Conservation (phyloP, 75 land plant genomes). For the Gnetum montanum region DNA sequence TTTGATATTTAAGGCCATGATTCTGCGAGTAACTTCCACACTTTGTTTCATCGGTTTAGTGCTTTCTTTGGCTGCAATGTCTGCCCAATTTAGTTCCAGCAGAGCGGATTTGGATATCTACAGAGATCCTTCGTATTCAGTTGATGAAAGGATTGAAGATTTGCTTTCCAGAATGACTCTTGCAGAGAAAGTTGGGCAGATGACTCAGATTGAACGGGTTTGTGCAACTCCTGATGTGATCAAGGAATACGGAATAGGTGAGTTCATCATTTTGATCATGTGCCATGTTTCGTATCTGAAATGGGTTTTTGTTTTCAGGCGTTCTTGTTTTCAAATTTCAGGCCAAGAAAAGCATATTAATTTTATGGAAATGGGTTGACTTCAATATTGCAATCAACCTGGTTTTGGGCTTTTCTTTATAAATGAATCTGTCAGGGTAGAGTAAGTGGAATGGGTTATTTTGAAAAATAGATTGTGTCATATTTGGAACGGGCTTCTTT, state of each 20-base stretch:
- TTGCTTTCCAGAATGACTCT: slow-evolving; percentile 48
- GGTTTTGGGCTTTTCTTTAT: not conserved
- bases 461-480: too few species aligned
- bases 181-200: slow-evolving; percentile 65
- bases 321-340: too few species aligned
- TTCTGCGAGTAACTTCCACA: too few species aligned
- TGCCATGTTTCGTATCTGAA: not conserved
- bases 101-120: slow-evolving; percentile 12
- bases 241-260: slow-evolving; percentile 39
- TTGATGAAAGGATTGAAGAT: slow-evolving; percentile 38
- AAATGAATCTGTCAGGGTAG: too few species aligned
- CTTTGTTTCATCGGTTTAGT: not conserved
- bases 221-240: slow-evolving; percentile 26
- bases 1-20: too few species aligned
- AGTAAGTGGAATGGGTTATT: too few species aligned
- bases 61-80: slow-evolving; percentile 1
- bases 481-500: too few species aligned
- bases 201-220: slow-evolving; percentile 53
- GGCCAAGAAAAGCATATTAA: too few species aligned
- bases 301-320: not conserved
- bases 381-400: not conserved
- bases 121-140: slow-evolving; percentile 54
- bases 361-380: not conserved
- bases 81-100: not conserved
- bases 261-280: not conserved